phyloP scores from a whole-genome alignment of 768 basidiomycete genomes.

The Cyathus striatus region DNA sequence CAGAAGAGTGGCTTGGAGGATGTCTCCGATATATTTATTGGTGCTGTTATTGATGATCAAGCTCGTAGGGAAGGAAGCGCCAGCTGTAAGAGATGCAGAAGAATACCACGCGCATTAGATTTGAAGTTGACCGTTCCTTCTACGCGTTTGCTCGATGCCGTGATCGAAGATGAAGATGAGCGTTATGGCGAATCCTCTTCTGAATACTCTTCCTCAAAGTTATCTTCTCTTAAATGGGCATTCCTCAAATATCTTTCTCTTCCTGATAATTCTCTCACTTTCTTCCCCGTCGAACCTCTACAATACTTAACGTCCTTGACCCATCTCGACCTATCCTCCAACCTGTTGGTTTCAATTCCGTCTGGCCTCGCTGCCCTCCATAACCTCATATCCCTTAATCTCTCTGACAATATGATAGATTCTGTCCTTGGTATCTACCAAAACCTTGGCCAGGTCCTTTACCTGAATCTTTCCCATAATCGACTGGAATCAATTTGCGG shows the following conservation, averaged over 20 bases:
- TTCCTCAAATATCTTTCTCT: slow-evolving; percentile 73
- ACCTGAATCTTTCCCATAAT: slow-evolving; percentile 80
- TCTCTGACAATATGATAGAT: slow-evolving; percentile 97
- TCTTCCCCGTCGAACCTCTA: slow-evolving; percentile 64
- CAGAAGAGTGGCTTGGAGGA: slow-evolving; percentile 81
- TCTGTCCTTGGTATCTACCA: slow-evolving; percentile 87
- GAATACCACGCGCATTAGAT: slow-evolving; percentile 31
- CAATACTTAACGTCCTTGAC: slow-evolving; percentile 69
- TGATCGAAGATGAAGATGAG: slow-evolving; percentile 21
- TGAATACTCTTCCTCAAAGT: slow-evolving; percentile 25
- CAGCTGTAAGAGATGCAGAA: slow-evolving; percentile 39
- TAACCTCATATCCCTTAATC: slow-evolving; percentile 85
- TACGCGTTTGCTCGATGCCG: slow-evolving; percentile 50
- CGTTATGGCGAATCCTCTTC: slow-evolving; percentile 17
- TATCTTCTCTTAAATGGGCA: slow-evolving; percentile 67
- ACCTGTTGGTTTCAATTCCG: slow-evolving; percentile 87
- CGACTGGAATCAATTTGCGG: slow-evolving; percentile 94
- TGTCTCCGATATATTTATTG: slow-evolving; percentile 69
- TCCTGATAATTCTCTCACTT: slow-evolving; percentile 77
- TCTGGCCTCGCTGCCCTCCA: slow-evolving; percentile 67
- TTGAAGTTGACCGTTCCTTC: slow-evolving; percentile 42
- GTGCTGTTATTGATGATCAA: slow-evolving; percentile 75
- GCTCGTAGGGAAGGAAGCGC: slow-evolving; percentile 54
- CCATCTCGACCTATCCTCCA: slow-evolving; percentile 86
- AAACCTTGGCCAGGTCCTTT: slow-evolving; percentile 70